A percentile compares a stretch with the other conserved stretches of the same genome.
Conservation (phyloP, 257 asterid genomes). For the Scutellaria galericulata region DNA sequence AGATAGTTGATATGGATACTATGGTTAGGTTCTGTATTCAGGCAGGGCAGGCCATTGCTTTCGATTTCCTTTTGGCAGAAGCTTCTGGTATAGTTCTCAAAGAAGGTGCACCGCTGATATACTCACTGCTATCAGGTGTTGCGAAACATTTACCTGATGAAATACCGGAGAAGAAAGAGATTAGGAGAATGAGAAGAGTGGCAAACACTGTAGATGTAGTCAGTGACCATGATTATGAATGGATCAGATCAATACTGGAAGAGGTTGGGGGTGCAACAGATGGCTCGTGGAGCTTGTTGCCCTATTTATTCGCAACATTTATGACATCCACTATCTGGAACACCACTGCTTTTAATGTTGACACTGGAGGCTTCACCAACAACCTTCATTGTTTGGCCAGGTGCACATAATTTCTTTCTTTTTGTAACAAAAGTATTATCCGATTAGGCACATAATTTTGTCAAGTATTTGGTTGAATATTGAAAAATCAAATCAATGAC, state of each 20-base stretch:
- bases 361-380: constrained; percentile 96
- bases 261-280: constrained; percentile 95
- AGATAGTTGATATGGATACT: constrained; percentile 94
- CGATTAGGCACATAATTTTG: neutral
- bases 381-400: constrained; percentile 92
- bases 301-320: constrained; percentile 86
- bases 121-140: constrained; percentile 78
- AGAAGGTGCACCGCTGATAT: constrained; percentile 93
- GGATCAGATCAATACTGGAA: constrained; percentile 83
- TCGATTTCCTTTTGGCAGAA: constrained; percentile 82
- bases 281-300: constrained; percentile 94
- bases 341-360: constrained; percentile 83
- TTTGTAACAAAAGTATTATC: neutral
- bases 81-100: constrained; percentile 81
- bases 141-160: constrained; percentile 84
- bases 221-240: constrained; percentile 83
- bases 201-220: constrained; percentile 68
- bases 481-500: constrained; percentile 14
- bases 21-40: constrained; percentile 92
- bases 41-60: constrained; percentile 94
- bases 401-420: constrained; percentile 40
- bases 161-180: constrained; percentile 85
- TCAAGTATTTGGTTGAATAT: constrained; percentile 14
- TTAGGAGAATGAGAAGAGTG: constrained; percentile 90
- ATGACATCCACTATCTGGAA: constrained; percentile 91